phyloP scores from a whole-genome alignment of 139 green algal species.

The Tetradesmus obliquus region DNA sequence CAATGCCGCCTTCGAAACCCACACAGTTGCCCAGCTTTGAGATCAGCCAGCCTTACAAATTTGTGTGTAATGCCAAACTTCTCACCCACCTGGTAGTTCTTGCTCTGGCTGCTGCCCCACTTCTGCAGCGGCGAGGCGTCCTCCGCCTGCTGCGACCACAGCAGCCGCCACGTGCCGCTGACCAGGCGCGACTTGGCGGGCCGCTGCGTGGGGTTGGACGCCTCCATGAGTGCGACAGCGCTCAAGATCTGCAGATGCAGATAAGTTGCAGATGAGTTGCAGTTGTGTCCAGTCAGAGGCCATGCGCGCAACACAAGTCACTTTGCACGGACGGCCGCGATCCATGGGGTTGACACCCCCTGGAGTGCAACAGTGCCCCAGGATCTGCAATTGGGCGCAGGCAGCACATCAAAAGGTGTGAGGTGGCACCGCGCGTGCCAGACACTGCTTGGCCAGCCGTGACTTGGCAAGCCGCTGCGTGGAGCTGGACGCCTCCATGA shows the following conservation, averaged over 20 bases:
- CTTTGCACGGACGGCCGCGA: background rate
- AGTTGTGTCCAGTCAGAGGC: background rate
- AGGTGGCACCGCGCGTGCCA: no score
- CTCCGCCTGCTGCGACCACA: slow-evolving; percentile 76
- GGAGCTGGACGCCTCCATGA: slow-evolving; percentile 47
- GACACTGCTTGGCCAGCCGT: slow-evolving; percentile 9
- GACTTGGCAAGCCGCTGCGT: slow-evolving; percentile 54
- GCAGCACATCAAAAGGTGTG: no score
- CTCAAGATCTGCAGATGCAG: slow-evolving; percentile 40
- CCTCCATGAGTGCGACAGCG: slow-evolving; percentile 45
- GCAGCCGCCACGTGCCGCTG: slow-evolving; percentile 75
- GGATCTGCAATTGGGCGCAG: no score
- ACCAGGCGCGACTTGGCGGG: slow-evolving; percentile 60
- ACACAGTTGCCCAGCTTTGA: no score
- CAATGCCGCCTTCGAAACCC: no score
- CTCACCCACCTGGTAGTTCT: background rate
- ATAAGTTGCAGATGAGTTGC: background rate
- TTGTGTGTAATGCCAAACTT: no score
- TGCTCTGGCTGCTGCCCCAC: slow-evolving; percentile 54
- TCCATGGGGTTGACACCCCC: no score
- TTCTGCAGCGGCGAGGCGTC: slow-evolving; percentile 78
- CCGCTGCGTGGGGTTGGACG: slow-evolving; percentile 44
- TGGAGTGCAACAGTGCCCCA: no score
- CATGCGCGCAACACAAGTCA: background rate
- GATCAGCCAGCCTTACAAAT: no score